Percentiles rank a stretch among this genome's conserved stretches.
phyloP scores from a whole-genome alignment of 495 filamentous ascomycete species.

The Sporormia fimetaria region DNA sequence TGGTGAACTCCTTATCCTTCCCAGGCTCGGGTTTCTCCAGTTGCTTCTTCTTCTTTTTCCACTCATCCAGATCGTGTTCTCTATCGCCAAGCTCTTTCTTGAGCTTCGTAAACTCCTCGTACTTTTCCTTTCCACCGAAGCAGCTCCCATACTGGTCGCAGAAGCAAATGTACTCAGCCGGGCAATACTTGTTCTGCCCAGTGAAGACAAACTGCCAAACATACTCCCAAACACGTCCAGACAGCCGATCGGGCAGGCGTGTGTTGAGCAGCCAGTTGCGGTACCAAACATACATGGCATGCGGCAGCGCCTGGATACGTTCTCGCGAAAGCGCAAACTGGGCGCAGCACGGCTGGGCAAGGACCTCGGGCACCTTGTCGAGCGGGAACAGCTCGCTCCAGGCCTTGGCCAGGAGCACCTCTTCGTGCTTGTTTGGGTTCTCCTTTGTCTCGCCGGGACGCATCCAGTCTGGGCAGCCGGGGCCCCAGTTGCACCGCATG shows the following conservation, averaged over 20 bases:
- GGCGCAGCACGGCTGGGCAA: conserved; percentile 45
- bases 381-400: conserved; percentile 37
- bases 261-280: conserved; percentile 60
- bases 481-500: conserved; percentile 42
- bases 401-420: conserved; percentile 39
- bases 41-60: conserved; percentile 34
- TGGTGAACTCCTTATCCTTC: conserved; percentile 29
- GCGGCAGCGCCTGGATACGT: conserved; percentile 42
- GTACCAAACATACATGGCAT: conserved; percentile 48
- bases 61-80: conserved; percentile 41
- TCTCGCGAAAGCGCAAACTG: conserved; percentile 46
- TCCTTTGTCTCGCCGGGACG: conserved; percentile 45
- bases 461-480: conserved; percentile 44
- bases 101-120: conserved; percentile 38
- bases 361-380: conserved; percentile 44
- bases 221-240: conserved; percentile 66
- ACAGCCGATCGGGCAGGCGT: conserved; percentile 51
- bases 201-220: conserved; percentile 64
- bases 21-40: conserved; percentile 35
- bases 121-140: conserved; percentile 51
- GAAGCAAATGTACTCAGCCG: conserved; percentile 56
- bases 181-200: conserved; percentile 45
- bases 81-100: conserved; percentile 34
- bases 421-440: conserved; percentile 47
- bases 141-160: conserved; percentile 72